Percentiles rank a stretch among this genome's conserved stretches.
Conservation (phyloP, 371 early-diverging fungal genomes). For the Coemansia sp. region DNA sequence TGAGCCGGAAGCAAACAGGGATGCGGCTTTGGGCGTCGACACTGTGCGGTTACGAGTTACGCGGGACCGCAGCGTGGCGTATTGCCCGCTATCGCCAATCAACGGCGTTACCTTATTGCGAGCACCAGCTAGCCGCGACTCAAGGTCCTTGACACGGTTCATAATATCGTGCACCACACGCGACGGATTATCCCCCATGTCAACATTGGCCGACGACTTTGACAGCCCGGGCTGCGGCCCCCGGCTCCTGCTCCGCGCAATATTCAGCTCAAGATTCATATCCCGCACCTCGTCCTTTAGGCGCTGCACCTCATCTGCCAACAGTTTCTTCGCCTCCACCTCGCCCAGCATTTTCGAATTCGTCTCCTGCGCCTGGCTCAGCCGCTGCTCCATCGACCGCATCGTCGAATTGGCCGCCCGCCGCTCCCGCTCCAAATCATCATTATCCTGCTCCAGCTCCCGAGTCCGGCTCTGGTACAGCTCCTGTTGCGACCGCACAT, state of each 20-base stretch:
- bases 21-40: conserved; percentile 29
- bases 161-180: conserved; percentile 49
- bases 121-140: conserved; percentile 46
- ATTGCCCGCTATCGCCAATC: conserved; percentile 41
- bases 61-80: conserved; percentile 38
- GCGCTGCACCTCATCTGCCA: conserved; percentile 72
- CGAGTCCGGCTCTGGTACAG: conserved; percentile 69
- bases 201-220: conserved; percentile 46
- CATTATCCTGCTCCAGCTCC: conserved; percentile 76
- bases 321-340: conserved; percentile 62
- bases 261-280: conserved; percentile 51
- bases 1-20: conserved; percentile 4
- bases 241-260: conserved; percentile 48
- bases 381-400: conserved; percentile 67
- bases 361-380: conserved; percentile 68
- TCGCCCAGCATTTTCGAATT: conserved; percentile 69
- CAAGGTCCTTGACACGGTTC: conserved; percentile 49
- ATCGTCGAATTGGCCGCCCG: conserved; percentile 68
- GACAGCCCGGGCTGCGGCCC: conserved; percentile 36
- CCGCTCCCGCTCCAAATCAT: conserved; percentile 71
- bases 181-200: conserved; percentile 25
- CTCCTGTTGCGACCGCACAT: conserved; percentile 68
- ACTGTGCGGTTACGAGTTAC: conserved; percentile 32
- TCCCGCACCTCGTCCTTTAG: conserved; percentile 71
- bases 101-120: conserved; percentile 50